Evolutionary conservation across 169 alveolate species (phyloP).

Genomic region (Plasmodium chabaudi): DNA sequence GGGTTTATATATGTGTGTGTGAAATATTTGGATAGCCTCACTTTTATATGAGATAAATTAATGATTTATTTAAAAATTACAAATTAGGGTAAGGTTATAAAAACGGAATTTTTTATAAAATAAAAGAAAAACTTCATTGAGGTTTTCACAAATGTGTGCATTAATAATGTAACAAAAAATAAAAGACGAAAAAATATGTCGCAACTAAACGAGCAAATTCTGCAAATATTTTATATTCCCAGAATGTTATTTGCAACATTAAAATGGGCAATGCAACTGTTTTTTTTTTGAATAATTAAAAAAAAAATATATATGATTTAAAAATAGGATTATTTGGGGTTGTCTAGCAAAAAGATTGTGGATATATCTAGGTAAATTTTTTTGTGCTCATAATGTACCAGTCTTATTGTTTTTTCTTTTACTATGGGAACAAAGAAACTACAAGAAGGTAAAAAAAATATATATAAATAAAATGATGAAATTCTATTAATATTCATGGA

Average conservation of each 20-base stretch:
- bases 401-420: slow-evolving; percentile 75
- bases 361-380: slow-evolving; percentile 73
- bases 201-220: not conserved
- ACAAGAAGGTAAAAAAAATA: slow-evolving; percentile 1
- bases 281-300: not conserved
- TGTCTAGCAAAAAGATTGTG: slow-evolving; percentile 63
- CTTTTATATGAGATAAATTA: too few species aligned
- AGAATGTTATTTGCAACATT: not conserved
- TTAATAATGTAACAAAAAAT: not conserved
- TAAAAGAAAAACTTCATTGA: too few species aligned
- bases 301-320: not conserved
- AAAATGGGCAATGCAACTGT: not conserved
- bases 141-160: too few species aligned
- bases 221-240: not conserved
- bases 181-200: not conserved
- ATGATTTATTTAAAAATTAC: too few species aligned
- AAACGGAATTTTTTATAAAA: too few species aligned
- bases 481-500: too few species aligned
- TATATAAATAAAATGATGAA: not conserved
- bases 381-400: slow-evolving; percentile 54
- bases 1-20: too few species aligned
- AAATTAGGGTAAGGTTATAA: too few species aligned
- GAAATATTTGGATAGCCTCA: too few species aligned
- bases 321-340: slow-evolving; percentile 15
- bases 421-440: slow-evolving; percentile 73